A percentile compares a stretch with the other conserved stretches of the same genome.
phyloP scores from a whole-genome alignment of 2,329 filamentous ascomycete species.

The Monilinia fructicola region DNA sequence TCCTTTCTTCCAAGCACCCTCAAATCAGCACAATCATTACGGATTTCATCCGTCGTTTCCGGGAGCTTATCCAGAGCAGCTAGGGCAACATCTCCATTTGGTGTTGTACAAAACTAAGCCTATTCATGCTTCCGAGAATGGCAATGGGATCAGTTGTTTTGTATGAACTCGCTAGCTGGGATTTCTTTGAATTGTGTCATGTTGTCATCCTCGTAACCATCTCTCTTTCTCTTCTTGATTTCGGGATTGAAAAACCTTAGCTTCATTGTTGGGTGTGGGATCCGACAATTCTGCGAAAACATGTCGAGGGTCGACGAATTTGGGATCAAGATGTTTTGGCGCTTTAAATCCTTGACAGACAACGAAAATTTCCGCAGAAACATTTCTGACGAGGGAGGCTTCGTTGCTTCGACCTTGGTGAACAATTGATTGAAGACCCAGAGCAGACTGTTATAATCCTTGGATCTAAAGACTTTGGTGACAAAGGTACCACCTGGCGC shows the following conservation, averaged over 20 bases:
- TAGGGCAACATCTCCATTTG: slow-evolving; percentile 80
- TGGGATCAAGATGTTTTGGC: slow-evolving; percentile 87
- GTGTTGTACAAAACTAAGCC: slow-evolving; percentile 77
- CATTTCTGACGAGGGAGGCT: slow-evolving; percentile 92
- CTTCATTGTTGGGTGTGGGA: slow-evolving; percentile 88
- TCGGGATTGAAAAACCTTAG: slow-evolving; percentile 98
- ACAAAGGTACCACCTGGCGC: slow-evolving; percentile 88
- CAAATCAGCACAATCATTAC: slow-evolving; percentile 75
- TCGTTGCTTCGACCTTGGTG: slow-evolving; percentile 91
- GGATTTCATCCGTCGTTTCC: slow-evolving; percentile 82
- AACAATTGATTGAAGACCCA: slow-evolving; percentile 99
- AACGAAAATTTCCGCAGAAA: slow-evolving; percentile 97
- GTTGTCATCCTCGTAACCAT: slow-evolving; percentile 96
- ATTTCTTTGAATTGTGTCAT: slow-evolving; percentile 90
- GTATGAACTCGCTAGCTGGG: slow-evolving; percentile 87
- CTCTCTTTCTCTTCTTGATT: slow-evolving; percentile 94
- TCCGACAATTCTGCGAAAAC: slow-evolving; percentile 92
- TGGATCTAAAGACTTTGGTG: slow-evolving; percentile 95
- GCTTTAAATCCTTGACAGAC: slow-evolving; percentile 95
- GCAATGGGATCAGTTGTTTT: slow-evolving; percentile 92
- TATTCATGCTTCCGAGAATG: slow-evolving; percentile 83
- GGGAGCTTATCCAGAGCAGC: slow-evolving; percentile 82
- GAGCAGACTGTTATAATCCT: slow-evolving; percentile 91
- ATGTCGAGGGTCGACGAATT: slow-evolving; percentile 82
- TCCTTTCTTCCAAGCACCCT: slow-evolving; percentile 92